phyloP scores from a whole-genome alignment of 805 yeast species.

The Wickerhamomyces pijperi region DNA sequence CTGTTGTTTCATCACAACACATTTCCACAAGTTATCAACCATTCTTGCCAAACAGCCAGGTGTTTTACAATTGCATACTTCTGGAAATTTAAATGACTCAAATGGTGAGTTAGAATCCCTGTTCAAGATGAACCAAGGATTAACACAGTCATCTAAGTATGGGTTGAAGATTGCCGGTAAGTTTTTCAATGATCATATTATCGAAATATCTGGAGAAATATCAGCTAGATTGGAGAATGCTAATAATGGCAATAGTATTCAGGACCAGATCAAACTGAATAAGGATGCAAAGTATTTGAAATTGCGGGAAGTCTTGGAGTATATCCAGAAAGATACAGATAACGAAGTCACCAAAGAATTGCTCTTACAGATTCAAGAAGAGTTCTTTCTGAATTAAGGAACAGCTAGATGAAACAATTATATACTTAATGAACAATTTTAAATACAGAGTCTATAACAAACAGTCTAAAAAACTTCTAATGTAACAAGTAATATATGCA shows the following conservation, averaged over 20 bases:
- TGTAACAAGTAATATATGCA: neutral
- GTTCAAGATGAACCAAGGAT: conserved; percentile 18
- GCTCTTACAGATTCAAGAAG: conserved; percentile 17
- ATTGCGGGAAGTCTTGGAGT: conserved; percentile 17
- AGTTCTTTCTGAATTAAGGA: conserved; percentile 9
- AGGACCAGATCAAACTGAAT: conserved; percentile 3
- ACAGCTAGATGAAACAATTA: too few relatives aligned
- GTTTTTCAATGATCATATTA: conserved; percentile 16
- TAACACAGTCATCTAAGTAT: conserved; percentile 19
- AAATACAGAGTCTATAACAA: too few relatives aligned
- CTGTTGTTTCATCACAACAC: conserved; percentile 31
- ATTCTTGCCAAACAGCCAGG: conserved; percentile 22
- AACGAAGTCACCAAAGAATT: conserved; percentile 6
- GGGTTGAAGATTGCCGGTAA: conserved; percentile 20
- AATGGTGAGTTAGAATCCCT: conserved; percentile 18
- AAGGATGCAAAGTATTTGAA: conserved; percentile 19
- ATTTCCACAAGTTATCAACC: conserved; percentile 30
- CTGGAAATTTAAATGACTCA: conserved; percentile 10
- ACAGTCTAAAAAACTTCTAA: too few relatives aligned
- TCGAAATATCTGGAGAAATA: conserved; percentile 20
- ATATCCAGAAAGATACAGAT: conserved; percentile 5
- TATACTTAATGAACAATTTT: too few relatives aligned
- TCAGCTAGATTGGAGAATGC: conserved; percentile 9
- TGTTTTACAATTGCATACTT: conserved; percentile 28
- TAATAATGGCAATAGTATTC: neutral